A percentile compares a stretch with the other conserved stretches of the same genome.
Evolutionary conservation across 179 eudicot species (phyloP).

Genomic region (Vitellaria paradoxa): DNA sequence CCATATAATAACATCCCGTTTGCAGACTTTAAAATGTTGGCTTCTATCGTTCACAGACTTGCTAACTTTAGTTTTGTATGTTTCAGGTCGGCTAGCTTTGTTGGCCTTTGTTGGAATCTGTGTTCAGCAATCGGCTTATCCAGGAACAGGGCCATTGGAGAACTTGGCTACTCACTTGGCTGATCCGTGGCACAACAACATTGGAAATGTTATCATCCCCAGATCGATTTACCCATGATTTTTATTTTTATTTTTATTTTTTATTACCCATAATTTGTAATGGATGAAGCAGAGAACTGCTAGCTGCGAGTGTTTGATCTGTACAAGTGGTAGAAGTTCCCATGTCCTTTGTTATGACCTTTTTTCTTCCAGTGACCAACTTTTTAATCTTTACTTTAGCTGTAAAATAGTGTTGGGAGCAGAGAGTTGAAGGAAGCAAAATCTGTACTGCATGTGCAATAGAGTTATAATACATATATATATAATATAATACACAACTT

Average conservation of each 20-base stretch:
- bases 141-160: conserved; percentile 95
- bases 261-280: conserved; percentile 10
- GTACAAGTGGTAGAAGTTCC: neutral
- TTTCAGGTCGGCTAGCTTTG: conserved; percentile 78
- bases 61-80: neutral
- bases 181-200: conserved; percentile 99
- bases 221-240: conserved; percentile 19
- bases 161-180: conserved; percentile 99
- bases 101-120: conserved; percentile 90
- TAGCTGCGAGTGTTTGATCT: conserved; percentile 4
- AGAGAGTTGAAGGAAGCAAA: too few relatives aligned
- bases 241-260: neutral
- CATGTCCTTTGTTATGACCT: too few relatives aligned
- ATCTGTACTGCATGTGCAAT: too few relatives aligned
- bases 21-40: neutral
- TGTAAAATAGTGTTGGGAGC: neutral
- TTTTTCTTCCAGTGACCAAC: neutral
- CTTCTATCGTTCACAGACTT: neutral
- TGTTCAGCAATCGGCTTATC: conserved; percentile 94
- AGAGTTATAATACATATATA: too few relatives aligned
- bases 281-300: neutral
- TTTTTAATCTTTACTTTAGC: neutral
- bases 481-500: too few relatives aligned
- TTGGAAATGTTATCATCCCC: conserved; percentile 79
- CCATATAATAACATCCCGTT: too few relatives aligned